These are phyloP conservation scores for Heterobasidion occidentale DNA, from an alignment of 1,284 basidiomycete species.

Conservation along the genomic window DNA sequence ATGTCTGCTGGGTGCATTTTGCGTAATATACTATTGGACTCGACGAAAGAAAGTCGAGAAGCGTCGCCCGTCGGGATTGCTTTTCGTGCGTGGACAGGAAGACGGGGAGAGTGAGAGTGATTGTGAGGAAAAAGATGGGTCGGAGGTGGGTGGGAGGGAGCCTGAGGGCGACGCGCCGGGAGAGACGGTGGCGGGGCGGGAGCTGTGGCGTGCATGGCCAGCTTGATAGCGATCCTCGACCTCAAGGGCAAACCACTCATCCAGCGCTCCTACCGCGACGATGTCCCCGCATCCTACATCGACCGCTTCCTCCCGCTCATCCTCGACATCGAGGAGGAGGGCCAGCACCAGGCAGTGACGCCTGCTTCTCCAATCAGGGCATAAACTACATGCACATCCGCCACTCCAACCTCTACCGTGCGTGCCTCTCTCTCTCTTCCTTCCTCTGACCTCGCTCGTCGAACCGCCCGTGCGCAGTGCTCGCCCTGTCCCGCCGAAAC, in stretches of 20 bases:
- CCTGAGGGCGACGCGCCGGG: too few relatives aligned
- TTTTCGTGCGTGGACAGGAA: too few relatives aligned
- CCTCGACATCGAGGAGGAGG: conserved; percentile 97
- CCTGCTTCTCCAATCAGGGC: conserved; percentile 91
- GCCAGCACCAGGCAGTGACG: too few relatives aligned
- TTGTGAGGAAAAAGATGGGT: too few relatives aligned
- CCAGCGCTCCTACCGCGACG: conserved; percentile 96
- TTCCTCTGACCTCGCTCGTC: neutral
- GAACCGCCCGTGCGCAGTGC: conserved; percentile 43
- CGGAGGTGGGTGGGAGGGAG: too few relatives aligned
- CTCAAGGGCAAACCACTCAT: conserved; percentile 98
- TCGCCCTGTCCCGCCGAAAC: conserved; percentile 94
- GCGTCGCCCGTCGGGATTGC: too few relatives aligned
- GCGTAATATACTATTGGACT: too few relatives aligned
- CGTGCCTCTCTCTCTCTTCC: conserved; percentile 25
- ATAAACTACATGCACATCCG: conserved; percentile 99
- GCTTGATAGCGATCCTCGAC: conserved; percentile 90
- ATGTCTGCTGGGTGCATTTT: too few relatives aligned
- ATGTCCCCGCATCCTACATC: conserved; percentile 83
- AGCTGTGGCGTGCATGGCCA: conserved; percentile 31
- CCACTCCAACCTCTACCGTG: conserved; percentile 95
- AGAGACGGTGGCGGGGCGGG: too few relatives aligned
- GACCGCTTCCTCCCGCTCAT: conserved; percentile 93
- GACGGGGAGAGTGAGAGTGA: too few relatives aligned
- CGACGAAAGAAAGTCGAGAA: too few relatives aligned